Conservation (phyloP, 2,329 filamentous ascomycete species). For the Fusarium musae region DNA sequence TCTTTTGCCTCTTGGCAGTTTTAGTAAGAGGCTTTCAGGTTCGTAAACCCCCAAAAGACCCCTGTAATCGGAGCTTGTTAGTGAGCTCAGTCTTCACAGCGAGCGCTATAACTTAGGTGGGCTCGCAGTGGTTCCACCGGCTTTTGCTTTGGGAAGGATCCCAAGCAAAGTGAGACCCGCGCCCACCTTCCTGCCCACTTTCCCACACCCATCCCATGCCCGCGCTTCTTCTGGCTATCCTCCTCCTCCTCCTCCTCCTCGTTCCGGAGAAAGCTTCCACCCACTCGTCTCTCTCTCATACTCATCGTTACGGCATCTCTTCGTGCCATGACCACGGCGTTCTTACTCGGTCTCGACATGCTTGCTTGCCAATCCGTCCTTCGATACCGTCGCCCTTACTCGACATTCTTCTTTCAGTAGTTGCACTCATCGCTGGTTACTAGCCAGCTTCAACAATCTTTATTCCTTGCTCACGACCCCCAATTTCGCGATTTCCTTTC, state of each 20-base stretch:
- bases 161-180: slow-evolving; percentile 27
- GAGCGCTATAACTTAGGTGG: slow-evolving; percentile 14
- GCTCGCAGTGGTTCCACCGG: slow-evolving; percentile 15
- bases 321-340: slow-evolving; percentile 39
- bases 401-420: slow-evolving; percentile 39
- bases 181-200: slow-evolving; percentile 39
- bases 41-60: slow-evolving; percentile 5
- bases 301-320: slow-evolving; percentile 25
- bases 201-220: slow-evolving; percentile 21
- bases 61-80: slow-evolving; percentile 19
- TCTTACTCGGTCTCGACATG: slow-evolving; percentile 41
- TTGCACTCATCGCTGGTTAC: slow-evolving; percentile 35
- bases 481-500: slow-evolving; percentile 34
- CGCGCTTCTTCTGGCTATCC: slow-evolving; percentile 12
- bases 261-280: slow-evolving; percentile 42
- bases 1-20: neutral
- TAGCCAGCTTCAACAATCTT: slow-evolving; percentile 29
- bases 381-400: slow-evolving; percentile 37
- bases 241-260: slow-evolving; percentile 24
- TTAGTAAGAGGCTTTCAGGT: neutral
- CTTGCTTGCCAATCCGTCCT: slow-evolving; percentile 42
- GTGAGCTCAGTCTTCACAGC: slow-evolving; percentile 5
- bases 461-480: slow-evolving; percentile 21
- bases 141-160: slow-evolving; percentile 13
- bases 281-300: slow-evolving; percentile 42